Evolutionary conservation across 768 basidiomycete species (phyloP).

Genomic region (Coprinopsis sp.): DNA sequence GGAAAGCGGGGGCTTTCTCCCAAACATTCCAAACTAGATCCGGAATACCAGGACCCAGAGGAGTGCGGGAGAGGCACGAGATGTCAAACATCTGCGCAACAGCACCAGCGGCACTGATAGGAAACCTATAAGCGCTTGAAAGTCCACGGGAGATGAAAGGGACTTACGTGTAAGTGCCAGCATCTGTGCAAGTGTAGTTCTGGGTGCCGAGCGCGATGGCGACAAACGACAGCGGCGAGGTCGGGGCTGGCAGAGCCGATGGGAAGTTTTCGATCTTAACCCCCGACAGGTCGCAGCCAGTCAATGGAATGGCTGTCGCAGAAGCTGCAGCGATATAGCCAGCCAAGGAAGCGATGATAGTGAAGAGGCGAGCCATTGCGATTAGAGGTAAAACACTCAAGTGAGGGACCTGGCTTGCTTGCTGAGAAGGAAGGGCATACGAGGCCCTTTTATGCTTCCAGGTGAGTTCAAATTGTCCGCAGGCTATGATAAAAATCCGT

Average conservation of each 20-base stretch:
- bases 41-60: slow-evolving; percentile 24
- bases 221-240: slow-evolving; percentile 32
- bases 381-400: too few species aligned
- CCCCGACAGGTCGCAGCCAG: slow-evolving; percentile 21
- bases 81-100: slow-evolving; percentile 50
- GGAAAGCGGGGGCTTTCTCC: slow-evolving; percentile 15
- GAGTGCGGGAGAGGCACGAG: slow-evolving; percentile 38
- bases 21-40: slow-evolving; percentile 19
- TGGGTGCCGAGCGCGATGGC: slow-evolving; percentile 48
- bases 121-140: not conserved
- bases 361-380: too few species aligned
- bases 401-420: too few species aligned
- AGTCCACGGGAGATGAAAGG: too few species aligned
- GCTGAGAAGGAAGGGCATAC: too few species aligned
- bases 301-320: too few species aligned
- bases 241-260: slow-evolving; percentile 30
- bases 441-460: too few species aligned
- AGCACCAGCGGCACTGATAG: slow-evolving; percentile 40
- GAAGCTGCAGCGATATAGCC: too few species aligned
- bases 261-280: slow-evolving; percentile 22
- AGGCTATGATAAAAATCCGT: too few species aligned
- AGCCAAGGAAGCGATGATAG: too few species aligned
- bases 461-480: too few species aligned
- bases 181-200: too few species aligned
- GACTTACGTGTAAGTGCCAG: slow-evolving; percentile 43